These are phyloP conservation scores for Ophiocordyceps camponoti-saundersi DNA, from an alignment of 2,329 filamentous ascomycete genomes.

Conservation along the genomic window DNA sequence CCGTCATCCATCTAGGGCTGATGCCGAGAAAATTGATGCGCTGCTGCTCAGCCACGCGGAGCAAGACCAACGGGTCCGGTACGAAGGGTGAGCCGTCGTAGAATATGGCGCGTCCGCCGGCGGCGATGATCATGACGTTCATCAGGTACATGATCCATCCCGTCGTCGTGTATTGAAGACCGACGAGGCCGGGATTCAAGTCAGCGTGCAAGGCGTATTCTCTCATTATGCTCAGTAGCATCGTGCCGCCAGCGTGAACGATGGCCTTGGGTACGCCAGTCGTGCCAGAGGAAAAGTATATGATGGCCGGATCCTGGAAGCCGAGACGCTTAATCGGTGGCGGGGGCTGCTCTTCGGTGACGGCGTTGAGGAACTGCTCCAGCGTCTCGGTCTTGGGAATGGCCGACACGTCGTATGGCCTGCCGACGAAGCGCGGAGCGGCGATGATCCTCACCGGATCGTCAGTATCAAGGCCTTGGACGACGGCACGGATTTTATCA, in stretches of 20 bases:
- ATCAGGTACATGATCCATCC: slow-evolving; percentile 82
- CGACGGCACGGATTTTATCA: slow-evolving; percentile 55
- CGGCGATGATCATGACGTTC: slow-evolving; percentile 38
- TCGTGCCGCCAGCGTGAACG: slow-evolving; percentile 56
- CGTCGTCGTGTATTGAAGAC: slow-evolving; percentile 45
- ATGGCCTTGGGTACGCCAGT: slow-evolving; percentile 77
- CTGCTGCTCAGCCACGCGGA: slow-evolving; percentile 45
- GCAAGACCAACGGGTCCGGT: slow-evolving; percentile 46
- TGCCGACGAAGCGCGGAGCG: slow-evolving; percentile 43
- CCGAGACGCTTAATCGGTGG: slow-evolving; percentile 41
- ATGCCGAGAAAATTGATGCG: slow-evolving; percentile 57
- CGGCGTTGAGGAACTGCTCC: slow-evolving; percentile 24
- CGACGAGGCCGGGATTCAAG: slow-evolving; percentile 19
- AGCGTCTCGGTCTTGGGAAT: slow-evolving; percentile 31
- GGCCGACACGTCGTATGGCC: slow-evolving; percentile 37
- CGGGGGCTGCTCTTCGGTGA: slow-evolving; percentile 7
- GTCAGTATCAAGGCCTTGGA: slow-evolving; percentile 43
- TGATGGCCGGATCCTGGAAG: slow-evolving; percentile 60
- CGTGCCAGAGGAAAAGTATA: slow-evolving; percentile 68
- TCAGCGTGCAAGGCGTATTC: slow-evolving; percentile 39
- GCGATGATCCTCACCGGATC: slow-evolving; percentile 49
- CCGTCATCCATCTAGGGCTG: slow-evolving; percentile 61
- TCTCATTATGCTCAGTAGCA: slow-evolving; percentile 36
- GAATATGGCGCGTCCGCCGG: slow-evolving; percentile 46
- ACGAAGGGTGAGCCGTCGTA: slow-evolving; percentile 74